Evolutionary conservation across 176 grass and related monocot genomes (phyloP).

Genomic region (Elaeis guineensis): DNA sequence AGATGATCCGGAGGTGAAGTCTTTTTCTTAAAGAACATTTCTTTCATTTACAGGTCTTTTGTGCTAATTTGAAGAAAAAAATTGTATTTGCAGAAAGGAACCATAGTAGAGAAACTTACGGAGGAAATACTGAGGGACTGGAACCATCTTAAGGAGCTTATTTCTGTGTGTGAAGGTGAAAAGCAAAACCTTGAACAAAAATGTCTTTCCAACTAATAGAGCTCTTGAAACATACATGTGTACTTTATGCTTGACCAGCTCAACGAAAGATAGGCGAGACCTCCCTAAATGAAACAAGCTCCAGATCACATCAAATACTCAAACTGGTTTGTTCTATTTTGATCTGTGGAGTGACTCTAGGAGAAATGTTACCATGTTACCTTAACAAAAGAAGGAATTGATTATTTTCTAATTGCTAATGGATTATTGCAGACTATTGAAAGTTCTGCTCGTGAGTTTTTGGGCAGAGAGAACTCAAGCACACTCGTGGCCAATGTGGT

Average conservation of each 20-base stretch:
- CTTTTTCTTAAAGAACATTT: neutral
- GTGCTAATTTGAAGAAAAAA: slow-evolving; percentile 9
- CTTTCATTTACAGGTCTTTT: neutral
- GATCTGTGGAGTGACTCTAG: slow-evolving; percentile 5
- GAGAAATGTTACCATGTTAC: slow-evolving; percentile 5
- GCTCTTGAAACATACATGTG: neutral
- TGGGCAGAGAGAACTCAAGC: slow-evolving; percentile 80
- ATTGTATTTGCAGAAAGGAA: slow-evolving; percentile 58
- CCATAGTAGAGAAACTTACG: slow-evolving; percentile 67
- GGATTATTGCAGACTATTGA: slow-evolving; percentile 59
- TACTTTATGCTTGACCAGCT: slow-evolving; percentile 37
- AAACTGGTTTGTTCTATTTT: slow-evolving; percentile 55
- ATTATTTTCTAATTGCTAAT: slow-evolving; percentile 29
- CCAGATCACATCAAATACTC: slow-evolving; percentile 95
- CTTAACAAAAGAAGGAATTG: slow-evolving; percentile 12
- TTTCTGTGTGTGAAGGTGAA: slow-evolving; percentile 84
- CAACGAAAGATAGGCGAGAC: slow-evolving; percentile 84
- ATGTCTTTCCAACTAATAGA: neutral
- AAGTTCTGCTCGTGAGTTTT: slow-evolving; percentile 69
- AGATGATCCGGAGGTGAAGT: slow-evolving; percentile 78
- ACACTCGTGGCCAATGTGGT: slow-evolving; percentile 79
- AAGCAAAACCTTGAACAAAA: slow-evolving; percentile 3
- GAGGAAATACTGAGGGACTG: slow-evolving; percentile 69
- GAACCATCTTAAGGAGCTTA: slow-evolving; percentile 69
- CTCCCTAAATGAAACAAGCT: slow-evolving; percentile 81